Evolutionary conservation across 1,284 basidiomycete species (phyloP).

Genomic region (Bjerkandera adusta): DNA sequence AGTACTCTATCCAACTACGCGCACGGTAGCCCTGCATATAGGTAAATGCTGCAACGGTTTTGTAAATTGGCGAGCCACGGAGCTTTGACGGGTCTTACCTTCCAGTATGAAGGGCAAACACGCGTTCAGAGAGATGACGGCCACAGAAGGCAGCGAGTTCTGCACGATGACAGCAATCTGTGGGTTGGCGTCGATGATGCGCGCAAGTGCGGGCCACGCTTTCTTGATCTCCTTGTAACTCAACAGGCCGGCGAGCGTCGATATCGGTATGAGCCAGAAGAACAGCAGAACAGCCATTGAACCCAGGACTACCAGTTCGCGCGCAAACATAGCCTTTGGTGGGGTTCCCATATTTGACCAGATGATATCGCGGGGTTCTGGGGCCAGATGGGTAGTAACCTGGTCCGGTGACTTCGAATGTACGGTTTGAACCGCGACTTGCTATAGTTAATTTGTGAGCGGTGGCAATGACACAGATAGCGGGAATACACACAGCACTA

Average conservation of each 20-base stretch:
- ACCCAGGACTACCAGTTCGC: constrained; percentile 69
- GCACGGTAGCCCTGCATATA: constrained; percentile 89
- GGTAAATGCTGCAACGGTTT: constrained; percentile 59
- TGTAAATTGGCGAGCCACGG: constrained; percentile 2
- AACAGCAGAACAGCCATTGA: constrained; percentile 73
- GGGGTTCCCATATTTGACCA: constrained; percentile 88
- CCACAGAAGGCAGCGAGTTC: constrained; percentile 89
- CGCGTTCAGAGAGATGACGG: constrained; percentile 89
- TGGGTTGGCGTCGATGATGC: constrained; percentile 76
- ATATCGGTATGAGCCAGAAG: constrained; percentile 87
- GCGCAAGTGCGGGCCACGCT: constrained; percentile 80
- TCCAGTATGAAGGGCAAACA: constrained; percentile 88
- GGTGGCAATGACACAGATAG: background rate
- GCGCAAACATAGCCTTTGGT: constrained; percentile 51
- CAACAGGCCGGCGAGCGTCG: constrained; percentile 80
- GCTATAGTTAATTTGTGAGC: constrained; percentile 40
- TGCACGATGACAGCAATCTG: constrained; percentile 86
- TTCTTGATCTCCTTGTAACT: constrained; percentile 93
- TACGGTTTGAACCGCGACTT: constrained; percentile 88
- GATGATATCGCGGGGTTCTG: constrained; percentile 94
- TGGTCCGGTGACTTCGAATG: constrained; percentile 72
- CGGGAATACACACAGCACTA: constrained; percentile 65
- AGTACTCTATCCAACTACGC: constrained; percentile 91
- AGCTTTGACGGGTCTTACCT: constrained; percentile 42
- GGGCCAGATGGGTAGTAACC: constrained; percentile 73